These are phyloP conservation scores for Neurospora intermedia DNA, from an alignment of 495 filamentous ascomycete species.

Conservation along the genomic window DNA sequence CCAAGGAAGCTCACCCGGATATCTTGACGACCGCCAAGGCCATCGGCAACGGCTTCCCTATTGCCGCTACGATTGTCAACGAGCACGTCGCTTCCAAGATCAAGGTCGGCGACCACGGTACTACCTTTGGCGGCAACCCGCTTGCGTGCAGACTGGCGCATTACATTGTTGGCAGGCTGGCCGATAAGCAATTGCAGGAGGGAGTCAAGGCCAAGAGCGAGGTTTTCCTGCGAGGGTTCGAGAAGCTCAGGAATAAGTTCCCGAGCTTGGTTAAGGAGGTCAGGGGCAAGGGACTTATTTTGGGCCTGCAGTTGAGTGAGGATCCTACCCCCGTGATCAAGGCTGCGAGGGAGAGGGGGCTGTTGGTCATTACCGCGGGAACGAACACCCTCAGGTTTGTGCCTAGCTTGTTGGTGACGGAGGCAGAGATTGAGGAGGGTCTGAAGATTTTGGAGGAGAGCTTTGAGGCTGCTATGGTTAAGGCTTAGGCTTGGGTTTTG, in stretches of 20 bases:
- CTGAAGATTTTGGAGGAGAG: conserved; percentile 68
- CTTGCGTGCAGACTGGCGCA: conserved; percentile 75
- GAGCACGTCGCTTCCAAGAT: conserved; percentile 70
- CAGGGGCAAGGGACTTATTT: conserved; percentile 70
- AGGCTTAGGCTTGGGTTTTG: background rate
- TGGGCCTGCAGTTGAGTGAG: conserved; percentile 69
- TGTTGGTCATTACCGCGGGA: conserved; percentile 86
- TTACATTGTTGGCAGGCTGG: conserved; percentile 66
- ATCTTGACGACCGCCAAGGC: conserved; percentile 92
- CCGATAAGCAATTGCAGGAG: conserved; percentile 51
- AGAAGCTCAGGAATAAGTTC: conserved; percentile 50
- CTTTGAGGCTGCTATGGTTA: conserved; percentile 34
- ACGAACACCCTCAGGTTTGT: conserved; percentile 83
- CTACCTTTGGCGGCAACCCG: conserved; percentile 94
- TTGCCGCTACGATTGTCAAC: conserved; percentile 82
- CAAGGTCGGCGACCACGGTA: conserved; percentile 87
- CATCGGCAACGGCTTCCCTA: conserved; percentile 89
- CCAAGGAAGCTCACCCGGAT: conserved; percentile 77
- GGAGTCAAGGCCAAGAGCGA: conserved; percentile 53
- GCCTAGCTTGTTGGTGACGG: conserved; percentile 65
- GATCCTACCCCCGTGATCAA: conserved; percentile 64
- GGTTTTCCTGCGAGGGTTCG: conserved; percentile 54
- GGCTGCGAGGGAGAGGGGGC: conserved; percentile 75
- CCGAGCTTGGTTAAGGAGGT: conserved; percentile 67
- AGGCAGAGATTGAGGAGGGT: conserved; percentile 65